A percentile compares a stretch with the other conserved stretches of the same genome.
Conservation (phyloP, 495 filamentous ascomycete species). For the Ascobolus immersus region DNA sequence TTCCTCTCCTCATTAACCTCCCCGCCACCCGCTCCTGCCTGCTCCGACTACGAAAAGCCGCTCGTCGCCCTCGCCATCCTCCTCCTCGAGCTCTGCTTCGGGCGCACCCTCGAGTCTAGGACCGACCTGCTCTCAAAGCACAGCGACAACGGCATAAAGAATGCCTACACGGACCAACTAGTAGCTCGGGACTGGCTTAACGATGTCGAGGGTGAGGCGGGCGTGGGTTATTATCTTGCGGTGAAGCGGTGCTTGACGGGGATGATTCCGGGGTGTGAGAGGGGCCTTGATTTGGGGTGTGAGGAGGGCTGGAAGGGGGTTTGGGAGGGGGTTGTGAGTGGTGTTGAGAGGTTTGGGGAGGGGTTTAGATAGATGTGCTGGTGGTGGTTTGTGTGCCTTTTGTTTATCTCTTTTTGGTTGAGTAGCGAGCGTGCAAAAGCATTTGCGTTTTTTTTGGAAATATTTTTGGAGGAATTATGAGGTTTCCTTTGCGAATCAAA, state of each 20-base stretch:
- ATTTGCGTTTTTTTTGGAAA: too few species aligned
- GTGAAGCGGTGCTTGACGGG: constrained; percentile 18
- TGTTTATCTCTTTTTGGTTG: too few species aligned
- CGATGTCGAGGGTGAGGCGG: constrained; percentile 16
- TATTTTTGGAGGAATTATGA: too few species aligned
- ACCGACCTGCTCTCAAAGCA: constrained; percentile 7
- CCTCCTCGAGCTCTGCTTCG: constrained; percentile 21
- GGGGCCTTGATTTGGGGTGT: background rate
- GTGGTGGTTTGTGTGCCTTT: too few species aligned
- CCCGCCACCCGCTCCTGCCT: too few species aligned
- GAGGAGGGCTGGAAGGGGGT: constrained; percentile 2
- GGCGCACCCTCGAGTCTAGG: constrained; percentile 11
- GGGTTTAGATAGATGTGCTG: too few species aligned
- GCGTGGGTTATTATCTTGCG: constrained; percentile 16
- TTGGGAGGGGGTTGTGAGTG: constrained; percentile 1
- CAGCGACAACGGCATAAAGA: constrained; percentile 2
- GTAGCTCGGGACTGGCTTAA: constrained; percentile 15
- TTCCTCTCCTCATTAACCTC: background rate
- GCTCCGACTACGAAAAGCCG: too few species aligned
- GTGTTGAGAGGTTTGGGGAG: background rate
- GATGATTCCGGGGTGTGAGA: background rate
- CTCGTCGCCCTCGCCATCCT: constrained; percentile 15
- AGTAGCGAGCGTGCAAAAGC: too few species aligned
- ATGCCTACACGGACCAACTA: constrained; percentile 9
- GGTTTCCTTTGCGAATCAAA: too few species aligned